Evolutionary conservation across 345 rosid genomes (phyloP).

Genomic region (Kernera saxatilis): DNA sequence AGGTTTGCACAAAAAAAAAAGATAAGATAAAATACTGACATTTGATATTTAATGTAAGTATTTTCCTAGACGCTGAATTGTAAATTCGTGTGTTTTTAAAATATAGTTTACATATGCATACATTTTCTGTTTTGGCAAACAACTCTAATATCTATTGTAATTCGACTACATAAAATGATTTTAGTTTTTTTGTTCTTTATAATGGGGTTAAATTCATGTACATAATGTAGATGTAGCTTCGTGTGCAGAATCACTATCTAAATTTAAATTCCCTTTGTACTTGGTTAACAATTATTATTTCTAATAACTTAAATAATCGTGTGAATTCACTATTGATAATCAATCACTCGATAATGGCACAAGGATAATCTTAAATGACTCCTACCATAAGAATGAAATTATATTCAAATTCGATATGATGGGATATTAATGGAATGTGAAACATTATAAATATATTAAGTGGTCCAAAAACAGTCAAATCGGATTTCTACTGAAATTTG

Average conservation of each 20-base stretch:
- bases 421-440: background rate
- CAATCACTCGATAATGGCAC: background rate
- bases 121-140: background rate
- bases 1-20: no score
- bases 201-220: no score
- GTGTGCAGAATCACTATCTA: no score
- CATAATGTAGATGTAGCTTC: no score
- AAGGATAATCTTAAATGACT: background rate
- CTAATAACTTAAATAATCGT: no score
- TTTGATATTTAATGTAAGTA: background rate
- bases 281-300: no score
- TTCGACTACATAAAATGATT: background rate
- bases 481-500: conserved; percentile 3
- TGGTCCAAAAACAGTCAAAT: conserved; percentile 14
- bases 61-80: background rate
- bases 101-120: no score
- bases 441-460: background rate
- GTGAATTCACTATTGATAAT: background rate
- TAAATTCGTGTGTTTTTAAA: background rate
- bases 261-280: no score
- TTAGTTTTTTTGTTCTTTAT: background rate
- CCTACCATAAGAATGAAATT: background rate
- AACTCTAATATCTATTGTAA: background rate
- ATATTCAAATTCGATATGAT: background rate
- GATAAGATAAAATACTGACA: no score